Base-by-base conservation (phyloP, 768 basidiomycete genomes). In the Hypsizygus marmoreus region DNA sequence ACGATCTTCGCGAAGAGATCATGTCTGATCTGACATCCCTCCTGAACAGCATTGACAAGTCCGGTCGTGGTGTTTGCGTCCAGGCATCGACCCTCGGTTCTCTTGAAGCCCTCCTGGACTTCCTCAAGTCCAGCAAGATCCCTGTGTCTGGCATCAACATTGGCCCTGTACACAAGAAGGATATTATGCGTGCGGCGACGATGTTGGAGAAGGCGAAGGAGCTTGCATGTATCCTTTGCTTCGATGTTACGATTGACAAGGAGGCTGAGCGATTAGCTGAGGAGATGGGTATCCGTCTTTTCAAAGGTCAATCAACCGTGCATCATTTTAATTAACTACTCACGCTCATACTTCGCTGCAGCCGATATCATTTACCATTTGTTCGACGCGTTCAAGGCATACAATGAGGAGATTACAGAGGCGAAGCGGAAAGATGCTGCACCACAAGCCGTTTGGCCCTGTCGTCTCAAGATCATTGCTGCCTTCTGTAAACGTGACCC, bases 301-400 rank as follows among this genome's bases (percentile, higher is more conserved):
- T 98, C 79, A 94, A 86, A 73, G 95, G 95, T 95, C 50, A 28
- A 40, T 28, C 9, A 17, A 40, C 45, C 17, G 44, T 11, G 29
- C n/a, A 22, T 35, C 25, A 20, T 8, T 29, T 17, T 14, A 25
- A 23, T 47, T 26, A 40, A 32, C 40, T 20, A 23, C 14, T 22
- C 25, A 26, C 51, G 24, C 49, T 38, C 2, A 25, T 29, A 19
- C 26, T 40, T 7, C 8, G 48, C 22, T 51, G 20, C 63, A 97
- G 95, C 95, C 51, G 94, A 97, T 66, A 97, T 98, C 63, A 98
- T 99, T 57, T 99, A 99, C 67, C 95, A 97, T 64, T 71, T 99
- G 34, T 97, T 98, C 63, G 95, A 98, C 61, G 82, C 92, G 12
- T 98, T 98, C 74, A 97, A 84, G 32, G 89, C 85, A 1, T 98